These are phyloP conservation scores for Globisporangium polare DNA, from an alignment of 352 stramenopile species.

Conservation along the genomic window DNA sequence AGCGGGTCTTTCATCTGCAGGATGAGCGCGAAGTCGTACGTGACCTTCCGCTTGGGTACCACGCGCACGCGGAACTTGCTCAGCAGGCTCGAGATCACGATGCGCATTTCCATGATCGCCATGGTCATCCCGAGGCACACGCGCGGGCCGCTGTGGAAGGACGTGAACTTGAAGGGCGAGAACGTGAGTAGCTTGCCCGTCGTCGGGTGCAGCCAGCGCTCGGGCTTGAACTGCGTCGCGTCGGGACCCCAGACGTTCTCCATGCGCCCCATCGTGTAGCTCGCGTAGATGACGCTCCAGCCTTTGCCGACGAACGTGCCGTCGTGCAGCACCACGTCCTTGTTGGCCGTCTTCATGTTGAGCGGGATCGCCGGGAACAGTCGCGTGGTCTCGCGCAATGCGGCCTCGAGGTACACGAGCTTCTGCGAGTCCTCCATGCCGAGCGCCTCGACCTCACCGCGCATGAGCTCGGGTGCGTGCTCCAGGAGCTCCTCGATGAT, in stretches of 20 bases:
- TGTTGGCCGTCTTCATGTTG: constrained; percentile 22
- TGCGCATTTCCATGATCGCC: not conserved
- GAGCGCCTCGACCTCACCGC: not conserved
- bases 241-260: constrained; percentile 45
- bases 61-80: not conserved
- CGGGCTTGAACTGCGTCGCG: constrained; percentile 34
- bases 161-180: constrained; percentile 39
- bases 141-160: constrained; percentile 49
- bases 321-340: constrained; percentile 48
- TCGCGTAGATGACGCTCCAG: constrained; percentile 28
- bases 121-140: constrained; percentile 37
- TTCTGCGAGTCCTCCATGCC: constrained; percentile 8
- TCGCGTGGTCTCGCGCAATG: constrained; percentile 28
- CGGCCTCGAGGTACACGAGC: constrained; percentile 19
- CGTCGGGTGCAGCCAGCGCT: constrained; percentile 37
- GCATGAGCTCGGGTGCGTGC: constrained; percentile 6
- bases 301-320: constrained; percentile 40
- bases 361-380: constrained; percentile 28
- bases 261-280: constrained; percentile 39
- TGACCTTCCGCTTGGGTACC: not conserved
- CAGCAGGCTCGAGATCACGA: not conserved
- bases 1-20: not conserved
- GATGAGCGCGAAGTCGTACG: not conserved
- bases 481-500: constrained; percentile 24
- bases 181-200: constrained; percentile 24